A percentile compares a stretch with the other conserved stretches of the same genome.
Evolutionary conservation across 192 early-diverging fungal species (phyloP).

Genomic region (Fimicolochytrium jonesii): DNA sequence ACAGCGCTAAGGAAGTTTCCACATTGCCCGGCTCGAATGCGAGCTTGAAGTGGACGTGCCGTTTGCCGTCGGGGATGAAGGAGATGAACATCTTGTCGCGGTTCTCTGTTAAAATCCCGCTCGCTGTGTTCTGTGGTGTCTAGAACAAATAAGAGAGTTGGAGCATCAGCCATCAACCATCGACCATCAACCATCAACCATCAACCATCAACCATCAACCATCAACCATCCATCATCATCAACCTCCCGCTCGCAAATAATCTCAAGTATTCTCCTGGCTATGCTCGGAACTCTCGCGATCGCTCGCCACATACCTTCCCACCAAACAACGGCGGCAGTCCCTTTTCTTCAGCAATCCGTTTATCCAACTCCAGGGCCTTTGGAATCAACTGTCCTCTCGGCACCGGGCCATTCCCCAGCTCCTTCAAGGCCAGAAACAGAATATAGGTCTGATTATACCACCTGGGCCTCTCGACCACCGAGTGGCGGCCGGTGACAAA

Average conservation of each 20-base stretch:
- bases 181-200: too few relatives aligned
- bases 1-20: slow-evolving; percentile 63
- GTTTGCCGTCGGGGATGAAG: slow-evolving; percentile 28
- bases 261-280: too few relatives aligned
- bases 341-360: slow-evolving; percentile 64
- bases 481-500: background rate
- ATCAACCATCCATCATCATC: too few relatives aligned
- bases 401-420: slow-evolving; percentile 59
- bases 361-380: slow-evolving; percentile 74
- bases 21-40: slow-evolving; percentile 78
- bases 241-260: too few relatives aligned
- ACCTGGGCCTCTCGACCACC: slow-evolving; percentile 55
- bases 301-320: slow-evolving; percentile 63
- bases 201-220: too few relatives aligned
- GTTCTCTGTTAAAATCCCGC: slow-evolving; percentile 31
- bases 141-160: too few relatives aligned
- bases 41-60: slow-evolving; percentile 64
- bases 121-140: slow-evolving; percentile 36
- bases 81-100: slow-evolving; percentile 32
- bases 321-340: slow-evolving; percentile 75
- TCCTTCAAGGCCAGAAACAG: slow-evolving; percentile 76
- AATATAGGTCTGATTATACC: slow-evolving; percentile 87
- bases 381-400: slow-evolving; percentile 69
- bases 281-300: too few relatives aligned
- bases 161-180: too few relatives aligned